Conservation (phyloP, 148 eudicot genomes). For the Bassia scoparia region DNA sequence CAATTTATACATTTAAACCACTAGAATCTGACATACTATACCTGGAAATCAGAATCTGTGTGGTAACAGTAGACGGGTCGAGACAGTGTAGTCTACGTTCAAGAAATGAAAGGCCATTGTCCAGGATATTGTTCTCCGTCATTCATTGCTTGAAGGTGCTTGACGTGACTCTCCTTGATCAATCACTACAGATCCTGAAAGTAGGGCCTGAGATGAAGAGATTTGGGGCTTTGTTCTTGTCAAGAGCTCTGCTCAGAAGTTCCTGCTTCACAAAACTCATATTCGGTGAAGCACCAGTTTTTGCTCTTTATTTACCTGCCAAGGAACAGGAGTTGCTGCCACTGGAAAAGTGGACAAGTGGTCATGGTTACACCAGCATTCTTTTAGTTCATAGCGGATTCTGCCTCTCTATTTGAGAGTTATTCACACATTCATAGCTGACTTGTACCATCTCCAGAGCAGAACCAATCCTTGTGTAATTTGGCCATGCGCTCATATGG, state of each 20-base stretch:
- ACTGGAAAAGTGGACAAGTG: slow-evolving; percentile 33
- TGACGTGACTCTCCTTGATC: slow-evolving; percentile 50
- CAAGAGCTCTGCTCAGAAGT: slow-evolving; percentile 50
- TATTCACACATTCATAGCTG: slow-evolving; percentile 41
- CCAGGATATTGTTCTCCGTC: slow-evolving; percentile 54
- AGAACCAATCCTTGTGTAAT: slow-evolving; percentile 47
- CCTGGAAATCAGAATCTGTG: slow-evolving; percentile 44
- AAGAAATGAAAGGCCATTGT: slow-evolving; percentile 36
- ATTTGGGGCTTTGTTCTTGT: slow-evolving; percentile 40
- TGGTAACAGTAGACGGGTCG: slow-evolving; percentile 35
- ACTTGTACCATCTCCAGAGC: slow-evolving; percentile 37
- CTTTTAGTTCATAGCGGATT: slow-evolving; percentile 42
- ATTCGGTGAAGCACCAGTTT: slow-evolving; percentile 39
- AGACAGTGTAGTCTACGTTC: slow-evolving; percentile 25
- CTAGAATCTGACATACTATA: slow-evolving; percentile 21
- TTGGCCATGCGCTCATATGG: slow-evolving; percentile 54
- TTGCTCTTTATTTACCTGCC: slow-evolving; percentile 55
- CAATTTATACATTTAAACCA: neutral
- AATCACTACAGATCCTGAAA: slow-evolving; percentile 31
- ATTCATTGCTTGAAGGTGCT: slow-evolving; percentile 41
- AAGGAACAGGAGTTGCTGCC: slow-evolving; percentile 45
- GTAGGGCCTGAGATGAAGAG: slow-evolving; percentile 40
- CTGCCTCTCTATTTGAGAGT: slow-evolving; percentile 45
- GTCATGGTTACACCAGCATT: slow-evolving; percentile 38
- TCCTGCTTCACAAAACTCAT: slow-evolving; percentile 61